Evolutionary conservation across 805 yeast species (phyloP).

Genomic region (Maudiozyma serrabonitensis): DNA sequence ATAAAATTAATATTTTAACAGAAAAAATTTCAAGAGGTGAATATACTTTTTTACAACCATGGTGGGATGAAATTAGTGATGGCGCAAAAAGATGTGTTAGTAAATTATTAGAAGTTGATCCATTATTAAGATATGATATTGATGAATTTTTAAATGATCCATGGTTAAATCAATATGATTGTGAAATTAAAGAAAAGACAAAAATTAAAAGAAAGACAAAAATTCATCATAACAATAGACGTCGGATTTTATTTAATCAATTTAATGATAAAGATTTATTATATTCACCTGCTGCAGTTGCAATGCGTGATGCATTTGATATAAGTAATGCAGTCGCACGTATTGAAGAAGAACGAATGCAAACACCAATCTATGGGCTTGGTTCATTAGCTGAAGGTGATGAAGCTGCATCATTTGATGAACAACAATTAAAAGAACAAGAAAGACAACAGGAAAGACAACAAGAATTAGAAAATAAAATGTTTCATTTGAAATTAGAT

Average conservation of each 20-base stretch:
- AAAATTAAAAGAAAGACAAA: constrained; percentile 11
- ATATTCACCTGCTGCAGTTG: constrained; percentile 68
- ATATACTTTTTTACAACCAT: constrained; percentile 64
- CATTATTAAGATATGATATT: constrained; percentile 55
- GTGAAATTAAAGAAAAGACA: constrained; percentile 2
- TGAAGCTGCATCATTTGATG: constrained; percentile 1
- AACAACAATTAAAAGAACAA: neutral
- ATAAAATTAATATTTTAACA: constrained; percentile 53
- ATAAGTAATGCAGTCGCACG: constrained; percentile 80
- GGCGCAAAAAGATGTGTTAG: constrained; percentile 64
- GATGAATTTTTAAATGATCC: constrained; percentile 62
- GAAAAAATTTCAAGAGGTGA: constrained; percentile 64
- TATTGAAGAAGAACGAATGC: constrained; percentile 48
- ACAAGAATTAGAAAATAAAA: constrained; percentile 14
- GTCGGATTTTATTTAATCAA: constrained; percentile 3
- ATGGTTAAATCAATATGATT: constrained; percentile 40
- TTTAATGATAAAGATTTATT: constrained; percentile 21
- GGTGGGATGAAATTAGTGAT: constrained; percentile 78
- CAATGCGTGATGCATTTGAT: constrained; percentile 79
- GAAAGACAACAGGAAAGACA: neutral
- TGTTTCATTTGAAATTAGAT: constrained; percentile 31
- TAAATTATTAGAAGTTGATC: constrained; percentile 60
- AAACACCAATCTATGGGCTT: neutral
- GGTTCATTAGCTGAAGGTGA: constrained; percentile 6
- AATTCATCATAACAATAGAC: constrained; percentile 8